Percentiles rank a stretch among this genome's conserved stretches.
These are phyloP conservation scores for Theobroma grandiflorum DNA, from an alignment of 441 rosid genomes.

Conservation along the genomic window DNA sequence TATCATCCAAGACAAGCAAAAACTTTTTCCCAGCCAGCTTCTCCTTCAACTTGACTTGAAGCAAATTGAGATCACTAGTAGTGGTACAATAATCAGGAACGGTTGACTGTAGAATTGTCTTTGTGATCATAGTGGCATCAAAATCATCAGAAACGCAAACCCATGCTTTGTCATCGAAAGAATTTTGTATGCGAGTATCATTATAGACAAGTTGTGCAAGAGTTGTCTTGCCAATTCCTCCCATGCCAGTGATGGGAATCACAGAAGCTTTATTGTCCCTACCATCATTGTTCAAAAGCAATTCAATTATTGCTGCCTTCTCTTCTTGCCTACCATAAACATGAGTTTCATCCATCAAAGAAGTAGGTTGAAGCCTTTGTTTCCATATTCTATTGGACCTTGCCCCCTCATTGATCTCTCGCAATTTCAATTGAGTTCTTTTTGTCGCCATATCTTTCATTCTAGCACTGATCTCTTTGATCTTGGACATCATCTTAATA, in stretches of 20 bases:
- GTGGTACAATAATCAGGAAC: background rate
- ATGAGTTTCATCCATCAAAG: constrained; percentile 9
- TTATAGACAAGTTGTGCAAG: constrained; percentile 7
- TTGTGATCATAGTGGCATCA: background rate
- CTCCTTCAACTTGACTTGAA: constrained; percentile 25
- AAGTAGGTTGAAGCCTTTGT: background rate
- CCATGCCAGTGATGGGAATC: constrained; percentile 11
- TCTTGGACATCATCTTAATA: background rate
- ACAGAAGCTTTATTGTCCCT: background rate
- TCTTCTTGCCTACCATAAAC: constrained; percentile 11
- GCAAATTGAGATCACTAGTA: background rate
- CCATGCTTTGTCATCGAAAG: background rate
- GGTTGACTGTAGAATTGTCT: background rate
- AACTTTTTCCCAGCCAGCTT: constrained; percentile 11
- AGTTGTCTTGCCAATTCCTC: constrained; percentile 15
- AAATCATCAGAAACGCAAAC: background rate
- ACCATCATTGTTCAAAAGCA: background rate
- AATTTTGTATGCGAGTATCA: background rate
- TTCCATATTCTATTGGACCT: background rate
- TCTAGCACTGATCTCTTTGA: background rate
- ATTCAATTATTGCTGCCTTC: background rate
- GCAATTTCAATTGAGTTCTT: background rate
- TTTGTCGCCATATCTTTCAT: background rate
- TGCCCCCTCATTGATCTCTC: background rate
- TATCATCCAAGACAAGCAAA: constrained; percentile 33